Base-by-base conservation (phyloP, 768 basidiomycete genomes). In the Rhodosporidiobolus odoratus region DNA sequence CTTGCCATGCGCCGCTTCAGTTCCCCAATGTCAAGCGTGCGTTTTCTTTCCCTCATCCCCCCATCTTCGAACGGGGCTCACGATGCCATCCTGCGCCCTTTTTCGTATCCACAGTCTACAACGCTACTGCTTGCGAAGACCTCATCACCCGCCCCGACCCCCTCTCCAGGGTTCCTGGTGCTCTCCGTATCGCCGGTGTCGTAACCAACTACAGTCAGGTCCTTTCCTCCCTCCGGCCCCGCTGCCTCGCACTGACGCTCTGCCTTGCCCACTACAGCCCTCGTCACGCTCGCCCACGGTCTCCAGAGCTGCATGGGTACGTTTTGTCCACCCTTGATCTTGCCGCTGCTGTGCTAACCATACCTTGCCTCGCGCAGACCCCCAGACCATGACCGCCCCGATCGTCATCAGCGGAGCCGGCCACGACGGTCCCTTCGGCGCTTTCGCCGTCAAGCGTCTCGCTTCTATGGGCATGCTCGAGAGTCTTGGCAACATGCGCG, bases 381-480 rank as follows among this genome's bases (percentile, higher is more conserved):
- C 89, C 52, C 87, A 88, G 80, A 88, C 87, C 16, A 87, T 90
- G 79, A 90, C 88, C n/a, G 88, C 89, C 8, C 89, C 89, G 1
- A 82, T 90, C 17, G 81, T 89, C 75, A 81, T 89, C 60, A 86
- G 86, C 34, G 87, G 87, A 30, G 88, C 88, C 8, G 89, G 89
- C 17, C 88, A 89, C 75, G 89, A 90, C 60, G 62, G 52, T 16
- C 58, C 53, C 23, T 62, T 41, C 21, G 71, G 89, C 53, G 89
- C 89, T 5, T 90, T 90, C 81, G 86, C 86, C 19, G 89, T 89
- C 69, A 90, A 90, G 80, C 83, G 89, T 45, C 83, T 90, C 64
- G 88, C 89, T 53, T 88, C 87, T 76, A 84, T 86, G 48, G 89
- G 89, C n/a, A 79, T 90, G 74, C 27, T 73, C 50, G 87, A 87